Percentiles rank a stretch among this genome's conserved stretches.
Conservation (phyloP, 768 basidiomycete species). For the Wakefieldia striispora region DNA sequence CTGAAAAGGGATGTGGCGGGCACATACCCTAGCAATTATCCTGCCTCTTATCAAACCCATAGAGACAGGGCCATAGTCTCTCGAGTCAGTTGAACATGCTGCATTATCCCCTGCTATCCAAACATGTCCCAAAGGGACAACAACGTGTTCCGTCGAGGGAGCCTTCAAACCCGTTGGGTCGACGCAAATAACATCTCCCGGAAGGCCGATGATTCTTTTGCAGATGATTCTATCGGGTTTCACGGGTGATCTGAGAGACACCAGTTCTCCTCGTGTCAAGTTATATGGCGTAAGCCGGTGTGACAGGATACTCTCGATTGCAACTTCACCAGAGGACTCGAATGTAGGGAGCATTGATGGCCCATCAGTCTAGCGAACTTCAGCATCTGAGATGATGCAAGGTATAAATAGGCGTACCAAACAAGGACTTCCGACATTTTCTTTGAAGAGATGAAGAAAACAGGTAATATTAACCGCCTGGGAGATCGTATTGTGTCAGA, state of each 20-base stretch:
- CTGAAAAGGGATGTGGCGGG: neutral
- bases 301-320: constrained; percentile 62
- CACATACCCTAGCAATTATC: constrained; percentile 60
- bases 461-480: constrained; percentile 57
- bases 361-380: constrained; percentile 52
- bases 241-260: constrained; percentile 69
- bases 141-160: constrained; percentile 68
- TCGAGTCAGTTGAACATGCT: constrained; percentile 79
- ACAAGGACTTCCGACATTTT: constrained; percentile 58
- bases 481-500: constrained; percentile 19
- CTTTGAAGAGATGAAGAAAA: constrained; percentile 59
- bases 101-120: constrained; percentile 94
- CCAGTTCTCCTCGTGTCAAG: constrained; percentile 72
- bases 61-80: constrained; percentile 90
- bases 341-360: constrained; percentile 85
- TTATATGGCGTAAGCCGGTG: constrained; percentile 46
- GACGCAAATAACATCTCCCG: constrained; percentile 85
- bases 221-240: constrained; percentile 68
- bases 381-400: neutral
- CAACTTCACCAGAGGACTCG: constrained; percentile 53
- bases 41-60: constrained; percentile 72
- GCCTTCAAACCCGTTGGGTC: constrained; percentile 74
- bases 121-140: constrained; percentile 80
- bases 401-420: constrained; percentile 36
- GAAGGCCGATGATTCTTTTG: constrained; percentile 87